Evolutionary conservation across 805 yeast species (phyloP).

Genomic region (Cyberlindnera suaveolens): DNA sequence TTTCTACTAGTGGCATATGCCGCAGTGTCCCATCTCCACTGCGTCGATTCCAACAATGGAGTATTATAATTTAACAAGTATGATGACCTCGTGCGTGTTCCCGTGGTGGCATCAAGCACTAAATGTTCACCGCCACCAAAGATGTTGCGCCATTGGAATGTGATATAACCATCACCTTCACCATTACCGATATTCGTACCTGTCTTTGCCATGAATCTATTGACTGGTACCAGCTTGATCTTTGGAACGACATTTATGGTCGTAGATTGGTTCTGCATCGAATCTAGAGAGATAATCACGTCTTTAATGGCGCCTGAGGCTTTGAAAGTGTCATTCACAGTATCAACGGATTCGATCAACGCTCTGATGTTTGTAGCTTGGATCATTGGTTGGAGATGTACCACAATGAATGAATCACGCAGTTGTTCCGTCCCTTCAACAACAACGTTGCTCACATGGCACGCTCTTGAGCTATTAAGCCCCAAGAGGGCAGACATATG

Average conservation of each 20-base stretch:
- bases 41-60: conserved; percentile 42
- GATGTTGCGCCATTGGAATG: conserved; percentile 56
- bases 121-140: conserved; percentile 67
- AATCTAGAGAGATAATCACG: conserved; percentile 28
- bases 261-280: not conserved
- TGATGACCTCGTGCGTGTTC: conserved; percentile 54
- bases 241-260: conserved; percentile 26
- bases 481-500: conserved; percentile 25
- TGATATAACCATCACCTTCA: conserved; percentile 91
- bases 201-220: conserved; percentile 74
- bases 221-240: conserved; percentile 42
- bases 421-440: conserved; percentile 42
- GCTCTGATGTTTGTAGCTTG: conserved; percentile 34
- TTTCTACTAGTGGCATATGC: conserved; percentile 45
- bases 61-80: conserved; percentile 45
- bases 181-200: conserved; percentile 97
- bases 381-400: conserved; percentile 43
- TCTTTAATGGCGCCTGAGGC: conserved; percentile 39
- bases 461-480: conserved; percentile 33
- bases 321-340: conserved; percentile 35
- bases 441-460: conserved; percentile 38
- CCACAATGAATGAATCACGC: conserved; percentile 37
- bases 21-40: conserved; percentile 49
- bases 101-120: conserved; percentile 48
- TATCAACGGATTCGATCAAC: conserved; percentile 37